A percentile compares a stretch with the other conserved stretches of the same genome.
These are phyloP conservation scores for Blastobotrys elegans DNA, from an alignment of 1,139 yeast genomes.

Conservation along the genomic window DNA sequence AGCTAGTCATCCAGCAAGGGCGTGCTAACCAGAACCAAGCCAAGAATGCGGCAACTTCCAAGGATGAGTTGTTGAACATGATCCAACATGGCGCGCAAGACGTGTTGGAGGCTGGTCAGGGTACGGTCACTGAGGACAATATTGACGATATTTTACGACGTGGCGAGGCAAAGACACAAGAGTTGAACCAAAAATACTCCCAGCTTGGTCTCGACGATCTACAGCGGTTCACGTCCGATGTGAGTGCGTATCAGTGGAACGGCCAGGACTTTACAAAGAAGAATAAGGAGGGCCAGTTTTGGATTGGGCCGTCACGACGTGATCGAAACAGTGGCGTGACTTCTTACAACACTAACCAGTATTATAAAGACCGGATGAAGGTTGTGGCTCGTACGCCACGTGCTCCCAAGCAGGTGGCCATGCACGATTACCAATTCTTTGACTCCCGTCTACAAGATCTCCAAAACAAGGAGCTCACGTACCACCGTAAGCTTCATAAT, in stretches of 20 bases:
- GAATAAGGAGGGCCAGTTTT: slow-evolving; percentile 42
- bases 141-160: slow-evolving; percentile 71
- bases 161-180: slow-evolving; percentile 79
- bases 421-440: slow-evolving; percentile 86
- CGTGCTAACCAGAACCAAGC: slow-evolving; percentile 52
- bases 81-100: slow-evolving; percentile 95
- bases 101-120: slow-evolving; percentile 51
- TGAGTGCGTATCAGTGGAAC: slow-evolving; percentile 93
- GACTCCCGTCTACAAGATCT: slow-evolving; percentile 60
- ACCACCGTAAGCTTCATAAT: slow-evolving; percentile 64
- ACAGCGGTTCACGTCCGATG: slow-evolving; percentile 80
- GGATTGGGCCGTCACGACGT: slow-evolving; percentile 88
- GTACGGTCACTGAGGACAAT: slow-evolving; percentile 47
- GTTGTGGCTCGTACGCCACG: slow-evolving; percentile 42
- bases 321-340: slow-evolving; percentile 70
- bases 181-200: slow-evolving; percentile 72
- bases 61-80: slow-evolving; percentile 89
- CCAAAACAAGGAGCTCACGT: slow-evolving; percentile 73
- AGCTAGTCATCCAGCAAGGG: slow-evolving; percentile 93
- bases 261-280: slow-evolving; percentile 85
- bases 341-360: slow-evolving; percentile 82
- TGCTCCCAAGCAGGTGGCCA: slow-evolving; percentile 46
- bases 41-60: slow-evolving; percentile 41
- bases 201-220: slow-evolving; percentile 86
- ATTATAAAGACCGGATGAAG: slow-evolving; percentile 69